These are phyloP conservation scores for Pseudonitzschia delicatissima DNA, from an alignment of 108 stramenopile species.

Conservation along the genomic window DNA sequence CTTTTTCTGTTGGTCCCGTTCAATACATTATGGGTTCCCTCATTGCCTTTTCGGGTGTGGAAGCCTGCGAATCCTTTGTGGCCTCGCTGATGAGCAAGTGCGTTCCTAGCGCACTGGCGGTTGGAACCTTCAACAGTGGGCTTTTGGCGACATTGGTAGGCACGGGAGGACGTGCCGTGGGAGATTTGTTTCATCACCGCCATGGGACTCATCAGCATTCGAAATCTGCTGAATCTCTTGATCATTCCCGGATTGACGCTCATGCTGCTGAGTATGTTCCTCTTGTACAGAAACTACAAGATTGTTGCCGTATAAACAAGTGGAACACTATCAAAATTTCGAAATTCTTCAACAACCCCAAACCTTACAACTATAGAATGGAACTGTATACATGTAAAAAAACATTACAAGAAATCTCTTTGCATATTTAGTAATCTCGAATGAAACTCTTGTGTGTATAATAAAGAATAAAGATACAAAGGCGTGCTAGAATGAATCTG, in stretches of 20 bases:
- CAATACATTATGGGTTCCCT: conserved; percentile 48
- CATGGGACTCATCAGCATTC: conserved; percentile 58
- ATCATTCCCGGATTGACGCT: conserved; percentile 42
- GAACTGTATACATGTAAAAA: too few relatives aligned
- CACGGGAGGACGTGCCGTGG: conserved; percentile 45
- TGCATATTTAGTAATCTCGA: too few relatives aligned
- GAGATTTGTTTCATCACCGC: conserved; percentile 62
- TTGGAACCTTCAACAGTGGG: conserved; percentile 85
- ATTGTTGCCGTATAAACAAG: conserved; percentile 30
- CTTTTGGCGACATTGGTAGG: conserved; percentile 40
- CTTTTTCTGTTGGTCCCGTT: conserved; percentile 43
- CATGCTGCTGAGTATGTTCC: conserved; percentile 17
- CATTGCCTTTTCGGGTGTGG: conserved; percentile 50
- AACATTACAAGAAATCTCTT: too few relatives aligned
- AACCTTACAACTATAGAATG: too few relatives aligned
- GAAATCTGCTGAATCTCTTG: conserved; percentile 59
- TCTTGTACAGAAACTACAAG: conserved; percentile 26
- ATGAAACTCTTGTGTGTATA: too few relatives aligned
- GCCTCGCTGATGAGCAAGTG: conserved; percentile 72
- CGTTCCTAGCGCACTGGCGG: conserved; percentile 61
- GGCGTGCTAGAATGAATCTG: too few relatives aligned
- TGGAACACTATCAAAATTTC: background rate
- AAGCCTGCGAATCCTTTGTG: conserved; percentile 65
- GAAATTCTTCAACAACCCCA: too few relatives aligned
- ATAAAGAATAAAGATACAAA: too few relatives aligned